Percentiles rank a stretch among this genome's conserved stretches.
These are phyloP conservation scores for Microstegium vimineum DNA, from an alignment of 176 grass and related monocot species.

Conservation along the genomic window DNA sequence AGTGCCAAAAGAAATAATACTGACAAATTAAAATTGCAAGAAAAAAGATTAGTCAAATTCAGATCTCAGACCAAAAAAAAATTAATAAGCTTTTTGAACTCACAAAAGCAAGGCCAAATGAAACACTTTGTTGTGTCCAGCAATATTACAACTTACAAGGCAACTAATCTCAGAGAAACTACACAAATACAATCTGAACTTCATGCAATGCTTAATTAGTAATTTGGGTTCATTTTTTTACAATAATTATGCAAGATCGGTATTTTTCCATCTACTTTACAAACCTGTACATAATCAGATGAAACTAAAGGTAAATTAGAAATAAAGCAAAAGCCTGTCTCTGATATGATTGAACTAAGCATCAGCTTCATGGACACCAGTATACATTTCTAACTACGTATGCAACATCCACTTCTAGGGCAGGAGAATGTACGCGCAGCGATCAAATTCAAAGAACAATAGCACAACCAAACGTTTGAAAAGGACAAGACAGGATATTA, in stretches of 20 bases:
- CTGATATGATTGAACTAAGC: not conserved
- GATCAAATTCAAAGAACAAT: slow-evolving; percentile 9
- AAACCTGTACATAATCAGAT: not conserved
- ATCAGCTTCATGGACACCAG: not conserved
- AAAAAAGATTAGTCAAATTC: not conserved
- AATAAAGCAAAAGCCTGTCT: slow-evolving; percentile 5
- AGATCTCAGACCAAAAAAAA: not conserved
- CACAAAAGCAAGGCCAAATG: not conserved
- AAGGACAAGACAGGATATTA: not conserved
- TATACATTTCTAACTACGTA: not conserved
- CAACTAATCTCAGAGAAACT: not conserved
- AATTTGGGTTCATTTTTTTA: not conserved
- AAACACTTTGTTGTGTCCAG: not conserved
- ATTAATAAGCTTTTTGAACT: not conserved
- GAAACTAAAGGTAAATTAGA: not conserved
- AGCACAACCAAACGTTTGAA: not conserved
- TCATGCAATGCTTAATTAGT: not conserved
- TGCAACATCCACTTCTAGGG: not conserved
- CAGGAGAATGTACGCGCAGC: not conserved
- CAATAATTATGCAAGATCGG: not conserved
- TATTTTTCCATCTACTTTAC: not conserved
- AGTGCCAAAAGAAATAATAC: not conserved
- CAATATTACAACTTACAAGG: slow-evolving; percentile 10
- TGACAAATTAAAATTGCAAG: not conserved
- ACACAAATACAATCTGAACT: not conserved